These are phyloP conservation scores for Baudoinia panamericana DNA, from an alignment of 495 filamentous ascomycete genomes.

Conservation along the genomic window DNA sequence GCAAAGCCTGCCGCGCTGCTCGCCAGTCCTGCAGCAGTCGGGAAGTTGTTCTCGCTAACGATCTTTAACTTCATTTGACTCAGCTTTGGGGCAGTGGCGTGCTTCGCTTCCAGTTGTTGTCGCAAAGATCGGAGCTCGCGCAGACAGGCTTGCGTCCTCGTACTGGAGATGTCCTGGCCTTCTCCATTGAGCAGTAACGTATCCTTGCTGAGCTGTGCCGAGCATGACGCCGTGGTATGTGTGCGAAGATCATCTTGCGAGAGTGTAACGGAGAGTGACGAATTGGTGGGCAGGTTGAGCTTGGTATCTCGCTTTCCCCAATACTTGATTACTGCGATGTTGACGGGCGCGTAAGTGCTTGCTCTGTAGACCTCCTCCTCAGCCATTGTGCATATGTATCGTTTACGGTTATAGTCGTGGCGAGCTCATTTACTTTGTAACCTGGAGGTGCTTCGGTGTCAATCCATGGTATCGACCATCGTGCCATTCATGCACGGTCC, in stretches of 20 bases:
- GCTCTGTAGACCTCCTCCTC: slow-evolving; percentile 59
- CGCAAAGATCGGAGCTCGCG: slow-evolving; percentile 68
- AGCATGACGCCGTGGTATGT: slow-evolving; percentile 91
- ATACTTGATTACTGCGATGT: slow-evolving; percentile 99
- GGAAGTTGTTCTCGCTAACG: slow-evolving; percentile 95
- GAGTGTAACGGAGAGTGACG: slow-evolving; percentile 88
- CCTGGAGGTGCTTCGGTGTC: slow-evolving; percentile 24
- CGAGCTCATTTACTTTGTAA: slow-evolving; percentile 19
- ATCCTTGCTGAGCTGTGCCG: slow-evolving; percentile 58
- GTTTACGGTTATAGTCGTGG: not conserved
- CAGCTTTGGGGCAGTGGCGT: slow-evolving; percentile 64
- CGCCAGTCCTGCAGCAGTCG: slow-evolving; percentile 91
- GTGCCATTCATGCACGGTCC: too few species aligned
- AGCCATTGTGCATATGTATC: slow-evolving; percentile 30
- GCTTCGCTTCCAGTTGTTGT: slow-evolving; percentile 52
- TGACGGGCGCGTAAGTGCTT: slow-evolving; percentile 92
- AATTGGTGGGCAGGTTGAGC: slow-evolving; percentile 94
- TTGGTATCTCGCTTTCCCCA: slow-evolving; percentile 93
- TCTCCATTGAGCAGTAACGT: slow-evolving; percentile 73
- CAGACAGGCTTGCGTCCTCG: slow-evolving; percentile 84
- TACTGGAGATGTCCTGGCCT: slow-evolving; percentile 67
- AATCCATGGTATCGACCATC: too few species aligned
- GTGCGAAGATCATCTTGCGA: slow-evolving; percentile 88
- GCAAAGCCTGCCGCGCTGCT: slow-evolving; percentile 90
- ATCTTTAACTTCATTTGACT: slow-evolving; percentile 61